phyloP scores from a whole-genome alignment of 345 rosid species.

The Eucalyptus virginea region DNA sequence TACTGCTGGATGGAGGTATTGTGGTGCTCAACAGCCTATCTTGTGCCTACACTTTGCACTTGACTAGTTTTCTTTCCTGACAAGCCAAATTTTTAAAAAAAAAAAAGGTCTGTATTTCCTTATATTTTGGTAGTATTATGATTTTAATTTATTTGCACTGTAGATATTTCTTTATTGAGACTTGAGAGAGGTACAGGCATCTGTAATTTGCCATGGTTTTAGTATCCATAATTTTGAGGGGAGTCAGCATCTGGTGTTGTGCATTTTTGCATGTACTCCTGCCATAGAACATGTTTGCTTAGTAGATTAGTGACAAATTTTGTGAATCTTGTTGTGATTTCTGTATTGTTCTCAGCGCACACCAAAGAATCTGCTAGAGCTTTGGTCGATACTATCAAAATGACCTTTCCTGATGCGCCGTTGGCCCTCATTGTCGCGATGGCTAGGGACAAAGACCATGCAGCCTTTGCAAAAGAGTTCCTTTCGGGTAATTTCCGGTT shows the following conservation, averaged over 20 bases:
- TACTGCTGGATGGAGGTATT: constrained; percentile 82
- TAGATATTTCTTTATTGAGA: neutral
- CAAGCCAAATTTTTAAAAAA: too few species aligned
- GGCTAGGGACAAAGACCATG: constrained; percentile 91
- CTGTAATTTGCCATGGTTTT: neutral
- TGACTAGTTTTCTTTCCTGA: neutral
- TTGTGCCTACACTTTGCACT: neutral
- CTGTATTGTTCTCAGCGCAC: constrained; percentile 45
- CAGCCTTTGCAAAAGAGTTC: constrained; percentile 71
- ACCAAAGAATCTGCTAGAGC: constrained; percentile 91
- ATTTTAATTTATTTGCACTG: neutral
- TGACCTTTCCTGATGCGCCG: constrained; percentile 36
- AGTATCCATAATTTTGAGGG: neutral
- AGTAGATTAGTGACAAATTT: neutral
- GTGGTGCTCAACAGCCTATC: neutral
- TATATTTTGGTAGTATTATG: neutral
- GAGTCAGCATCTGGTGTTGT: neutral
- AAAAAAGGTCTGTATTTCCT: neutral
- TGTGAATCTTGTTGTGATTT: neutral
- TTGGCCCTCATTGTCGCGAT: constrained; percentile 68
- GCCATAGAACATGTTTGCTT: neutral
- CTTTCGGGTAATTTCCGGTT: constrained; percentile 33
- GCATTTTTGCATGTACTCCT: neutral
- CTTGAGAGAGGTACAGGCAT: neutral
- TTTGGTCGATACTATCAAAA: constrained; percentile 40